Percentiles rank a stretch among this genome's conserved stretches.
phyloP scores from a whole-genome alignment of 2,329 filamentous ascomycete species.

The Pseudogymnoascus sp. region DNA sequence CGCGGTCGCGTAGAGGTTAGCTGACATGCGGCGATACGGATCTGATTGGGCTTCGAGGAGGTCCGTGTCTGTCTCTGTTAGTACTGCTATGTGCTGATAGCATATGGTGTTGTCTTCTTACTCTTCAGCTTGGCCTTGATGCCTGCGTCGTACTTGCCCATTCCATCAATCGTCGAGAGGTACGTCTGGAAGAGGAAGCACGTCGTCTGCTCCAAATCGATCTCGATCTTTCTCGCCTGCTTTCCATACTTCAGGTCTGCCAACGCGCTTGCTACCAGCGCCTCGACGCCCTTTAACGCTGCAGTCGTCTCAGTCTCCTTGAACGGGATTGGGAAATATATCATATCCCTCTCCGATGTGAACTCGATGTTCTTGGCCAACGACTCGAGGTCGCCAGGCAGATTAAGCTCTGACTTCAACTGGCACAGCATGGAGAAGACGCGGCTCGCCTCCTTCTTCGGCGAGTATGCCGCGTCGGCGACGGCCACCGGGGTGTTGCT shows the following conservation, averaged over 20 bases:
- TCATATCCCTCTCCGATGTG: slow-evolving; percentile 29
- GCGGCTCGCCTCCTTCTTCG: slow-evolving; percentile 14
- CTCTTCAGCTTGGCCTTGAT: slow-evolving; percentile 39
- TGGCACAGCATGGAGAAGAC: slow-evolving; percentile 18
- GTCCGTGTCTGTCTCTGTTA: slow-evolving; percentile 52
- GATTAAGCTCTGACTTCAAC: slow-evolving; percentile 14
- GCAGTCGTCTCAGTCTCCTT: slow-evolving; percentile 36
- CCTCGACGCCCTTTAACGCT: slow-evolving; percentile 37
- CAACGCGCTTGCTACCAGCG: slow-evolving; percentile 47
- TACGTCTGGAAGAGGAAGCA: slow-evolving; percentile 51
- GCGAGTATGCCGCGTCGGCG: slow-evolving; percentile 14
- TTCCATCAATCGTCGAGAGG: slow-evolving; percentile 44
- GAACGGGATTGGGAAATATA: slow-evolving; percentile 39
- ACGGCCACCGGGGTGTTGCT: neutral
- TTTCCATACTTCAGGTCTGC: slow-evolving; percentile 44
- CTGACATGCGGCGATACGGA: slow-evolving; percentile 61
- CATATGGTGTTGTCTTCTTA: slow-evolving; percentile 12
- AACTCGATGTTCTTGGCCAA: slow-evolving; percentile 28
- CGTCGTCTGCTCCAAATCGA: slow-evolving; percentile 46
- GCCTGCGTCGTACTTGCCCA: slow-evolving; percentile 39
- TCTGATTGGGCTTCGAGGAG: slow-evolving; percentile 61
- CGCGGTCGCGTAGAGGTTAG: slow-evolving; percentile 62
- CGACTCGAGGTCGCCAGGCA: slow-evolving; percentile 26
- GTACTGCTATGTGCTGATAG: too few species aligned
- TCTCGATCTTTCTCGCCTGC: slow-evolving; percentile 34